Percentiles rank a stretch among this genome's conserved stretches.
phyloP scores from a whole-genome alignment of 2,329 filamentous ascomycete genomes.

The Xylariaceae sp. region DNA sequence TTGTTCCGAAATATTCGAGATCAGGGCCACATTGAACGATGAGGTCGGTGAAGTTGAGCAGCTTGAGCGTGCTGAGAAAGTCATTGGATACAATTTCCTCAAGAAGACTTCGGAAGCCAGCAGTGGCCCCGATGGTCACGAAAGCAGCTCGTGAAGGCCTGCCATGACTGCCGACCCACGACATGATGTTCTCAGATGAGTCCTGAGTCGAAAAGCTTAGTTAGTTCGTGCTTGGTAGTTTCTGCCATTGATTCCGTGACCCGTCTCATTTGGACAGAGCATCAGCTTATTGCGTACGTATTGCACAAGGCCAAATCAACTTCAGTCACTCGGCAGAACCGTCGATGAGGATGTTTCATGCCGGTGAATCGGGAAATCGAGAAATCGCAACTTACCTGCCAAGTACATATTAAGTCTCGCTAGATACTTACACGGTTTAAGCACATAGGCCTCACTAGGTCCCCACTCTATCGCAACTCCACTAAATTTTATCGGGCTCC shows the following conservation, averaged over 20 bases:
- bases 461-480: constrained; percentile 8
- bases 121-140: constrained; percentile 89
- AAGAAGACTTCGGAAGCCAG: constrained; percentile 71
- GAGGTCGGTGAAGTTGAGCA: constrained; percentile 64
- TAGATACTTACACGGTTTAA: too few relatives aligned
- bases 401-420: too few relatives aligned
- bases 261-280: neutral
- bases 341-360: too few relatives aligned
- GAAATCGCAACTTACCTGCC: too few relatives aligned
- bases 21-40: constrained; percentile 77
- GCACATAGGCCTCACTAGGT: too few relatives aligned
- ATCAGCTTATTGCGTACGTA: neutral
- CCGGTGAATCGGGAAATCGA: neutral
- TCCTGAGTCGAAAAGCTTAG: neutral
- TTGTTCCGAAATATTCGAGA: constrained; percentile 50
- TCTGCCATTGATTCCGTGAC: neutral
- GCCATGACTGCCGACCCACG: neutral
- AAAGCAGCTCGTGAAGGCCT: constrained; percentile 54
- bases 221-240: neutral
- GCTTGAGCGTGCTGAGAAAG: constrained; percentile 60
- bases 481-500: constrained; percentile 19
- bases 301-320: neutral
- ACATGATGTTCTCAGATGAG: neutral
- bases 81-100: constrained; percentile 55
- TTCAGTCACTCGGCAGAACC: neutral